Conservation (phyloP, 495 filamentous ascomycete genomes). For the Penicillium manginii region DNA sequence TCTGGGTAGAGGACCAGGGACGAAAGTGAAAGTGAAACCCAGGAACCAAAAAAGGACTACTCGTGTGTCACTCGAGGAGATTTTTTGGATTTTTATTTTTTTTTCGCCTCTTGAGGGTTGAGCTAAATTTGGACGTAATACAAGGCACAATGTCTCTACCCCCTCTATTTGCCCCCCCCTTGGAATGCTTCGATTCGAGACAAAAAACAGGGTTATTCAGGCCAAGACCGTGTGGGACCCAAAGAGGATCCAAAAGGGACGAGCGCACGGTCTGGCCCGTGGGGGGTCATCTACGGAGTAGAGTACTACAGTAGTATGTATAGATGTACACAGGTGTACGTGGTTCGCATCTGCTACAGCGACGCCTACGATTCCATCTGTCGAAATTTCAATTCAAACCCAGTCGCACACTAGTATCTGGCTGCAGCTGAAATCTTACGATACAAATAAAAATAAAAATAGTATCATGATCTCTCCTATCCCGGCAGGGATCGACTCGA, state of each 20-base stretch:
- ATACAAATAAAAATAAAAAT: not conserved
- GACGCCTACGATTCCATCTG: no score
- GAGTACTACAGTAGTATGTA: no score
- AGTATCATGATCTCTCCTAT: no score
- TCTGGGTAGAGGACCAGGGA: no score
- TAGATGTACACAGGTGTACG: not conserved
- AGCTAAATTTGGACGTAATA: not conserved
- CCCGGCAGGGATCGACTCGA: not conserved
- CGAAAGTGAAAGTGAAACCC: conserved; percentile 3
- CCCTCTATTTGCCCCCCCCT: not conserved
- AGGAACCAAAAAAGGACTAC: not conserved
- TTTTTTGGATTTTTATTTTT: not conserved
- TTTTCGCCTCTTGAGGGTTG: not conserved
- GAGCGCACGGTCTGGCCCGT: conserved; percentile 5
- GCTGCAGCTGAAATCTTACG: not conserved
- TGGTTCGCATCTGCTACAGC: not conserved
- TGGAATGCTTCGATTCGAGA: not conserved
- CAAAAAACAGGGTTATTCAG: not conserved
- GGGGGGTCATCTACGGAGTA: no score
- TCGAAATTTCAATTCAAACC: no score
- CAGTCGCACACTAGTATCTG: not conserved
- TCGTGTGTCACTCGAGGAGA: conserved; percentile 1
- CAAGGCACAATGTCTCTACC: not conserved
- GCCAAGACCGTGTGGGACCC: conserved; percentile 1
- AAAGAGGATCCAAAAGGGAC: conserved; percentile 2